These are phyloP conservation scores for Fusarium burgessii DNA, from an alignment of 2,329 filamentous ascomycete species.

Conservation along the genomic window DNA sequence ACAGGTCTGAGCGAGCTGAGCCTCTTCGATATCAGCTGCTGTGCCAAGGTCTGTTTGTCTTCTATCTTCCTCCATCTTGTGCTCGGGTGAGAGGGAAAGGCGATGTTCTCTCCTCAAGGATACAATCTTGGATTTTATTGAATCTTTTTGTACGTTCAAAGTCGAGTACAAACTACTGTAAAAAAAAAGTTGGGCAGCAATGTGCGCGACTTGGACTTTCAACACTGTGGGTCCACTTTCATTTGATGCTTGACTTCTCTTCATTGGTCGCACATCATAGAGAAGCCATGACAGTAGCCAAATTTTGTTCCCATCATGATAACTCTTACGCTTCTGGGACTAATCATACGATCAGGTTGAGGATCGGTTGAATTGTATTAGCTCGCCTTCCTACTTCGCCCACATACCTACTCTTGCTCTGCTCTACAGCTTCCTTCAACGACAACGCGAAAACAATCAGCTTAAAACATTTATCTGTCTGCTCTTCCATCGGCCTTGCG, in stretches of 20 bases:
- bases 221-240: conserved; percentile 44
- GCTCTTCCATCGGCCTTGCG: conserved; percentile 39
- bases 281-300: conserved; percentile 22
- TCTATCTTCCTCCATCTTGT: conserved; percentile 80
- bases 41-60: conserved; percentile 77
- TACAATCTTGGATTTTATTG: neutral
- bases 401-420: conserved; percentile 43
- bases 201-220: conserved; percentile 24
- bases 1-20: conserved; percentile 52
- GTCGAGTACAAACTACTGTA: neutral
- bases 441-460: conserved; percentile 41
- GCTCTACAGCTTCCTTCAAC: conserved; percentile 33
- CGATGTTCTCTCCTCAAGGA: neutral
- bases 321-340: conserved; percentile 8
- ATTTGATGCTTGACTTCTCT: neutral
- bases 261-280: conserved; percentile 30
- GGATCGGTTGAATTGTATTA: conserved; percentile 49
- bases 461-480: conserved; percentile 41
- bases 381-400: conserved; percentile 49
- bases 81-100: neutral
- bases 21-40: conserved; percentile 72
- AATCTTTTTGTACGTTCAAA: neutral
- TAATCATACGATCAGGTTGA: conserved; percentile 14
- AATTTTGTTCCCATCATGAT: conserved; percentile 24
- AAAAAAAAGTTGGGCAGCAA: conserved; percentile 41